Evolutionary conservation across 2,329 filamentous ascomycete species (phyloP), one percentile per base, ranked within the genome.

Genomic region (Sclerotinia trifoliorum): DNA sequence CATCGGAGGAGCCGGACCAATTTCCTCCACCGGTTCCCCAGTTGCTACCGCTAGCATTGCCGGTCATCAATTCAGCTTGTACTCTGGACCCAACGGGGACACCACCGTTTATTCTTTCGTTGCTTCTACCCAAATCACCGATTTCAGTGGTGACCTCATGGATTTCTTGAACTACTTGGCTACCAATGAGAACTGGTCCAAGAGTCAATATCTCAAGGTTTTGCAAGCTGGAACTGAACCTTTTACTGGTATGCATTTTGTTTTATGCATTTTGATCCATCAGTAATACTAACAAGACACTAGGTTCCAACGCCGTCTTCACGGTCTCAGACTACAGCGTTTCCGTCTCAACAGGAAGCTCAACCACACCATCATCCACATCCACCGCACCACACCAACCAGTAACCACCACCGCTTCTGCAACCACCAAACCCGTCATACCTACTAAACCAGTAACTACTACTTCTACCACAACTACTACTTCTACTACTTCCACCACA

Each of bases 31-130:
- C 42, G 85, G 86, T 61, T 80, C 79, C 24, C 73, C 84, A 5
- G 80, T 88, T 71, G 85, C 83, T 2, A 86, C 81, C 1, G 80
- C 83, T 13, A 85, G 80, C 21, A 80, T 90, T 69, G 84, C 77
- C 57, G 86, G 85, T 54, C 76, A 78, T 46, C 77, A 74, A n/a
- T 90, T 84, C 83, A 82, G 85, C 64, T 79, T 90, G 61, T 90
- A 83, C 79, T 81, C 81, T 69, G 88, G 88, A 24, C 78, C 78
- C 21, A 88, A 90, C 72, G 84, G 85, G 44, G 77, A 78, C 64
- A 88, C 82, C 77, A 84, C 82, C 2, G 87, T 90, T 19, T 90
- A 83, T 79, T 86, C 83, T 73, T 90, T 87, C 71, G 83, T 87
- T 6, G 83, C 78, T 69, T 54, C 75, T 71, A 80, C 77, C 55